Evolutionary conservation across 2,329 filamentous ascomycete genomes (phyloP), one percentile per base, ranked within the genome.

Genomic region (Onygenales sp.): DNA sequence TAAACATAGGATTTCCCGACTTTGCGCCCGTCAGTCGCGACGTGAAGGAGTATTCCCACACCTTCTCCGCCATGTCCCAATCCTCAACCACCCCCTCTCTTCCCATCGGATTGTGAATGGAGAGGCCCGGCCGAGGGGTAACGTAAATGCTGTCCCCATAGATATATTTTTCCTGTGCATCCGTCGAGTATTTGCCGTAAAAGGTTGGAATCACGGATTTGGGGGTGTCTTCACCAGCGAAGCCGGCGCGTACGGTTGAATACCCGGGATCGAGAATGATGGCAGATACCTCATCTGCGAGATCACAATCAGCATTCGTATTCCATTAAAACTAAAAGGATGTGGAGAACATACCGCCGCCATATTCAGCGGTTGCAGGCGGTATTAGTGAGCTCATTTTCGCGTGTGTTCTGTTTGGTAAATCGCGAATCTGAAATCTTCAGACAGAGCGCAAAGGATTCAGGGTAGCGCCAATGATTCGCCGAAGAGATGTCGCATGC

Each of bases 251-350:
- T 42, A 88, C 91, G 61, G 84, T 86, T 66, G 87, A 89, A 75
- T 90, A 96, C 57, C 94, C 93, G 2, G 93, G 88, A 68, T 98
- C 93, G 66, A 98, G 88, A 39, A 98, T 89, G 62, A 98, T 87
- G 51, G 94, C 94, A 38, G 91, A 94, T 60, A 98, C 91, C 76
- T 98, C 93, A 77, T 98, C 93, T 95, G 64, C 62, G 44, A 64
- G 50, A 50, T 21, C 14, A 35, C 14, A 27, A 43, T 52, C 43
- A 49, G 45, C 43, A 17, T 27, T 8, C 27, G 21, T 17, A 39
- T 41, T 38, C 7, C 9, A 33, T 43, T 31, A 10, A 43, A 45
- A 38, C 27, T 11, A 36, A 36, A 17, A 27, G 6, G 31, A 55
- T 14, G 11, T 27, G 11, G 9, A 47, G 47, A 27, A 70, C 71